These are phyloP conservation scores for Botrytis medusae DNA, from an alignment of 2,329 filamentous ascomycete genomes.

Conservation along the genomic window DNA sequence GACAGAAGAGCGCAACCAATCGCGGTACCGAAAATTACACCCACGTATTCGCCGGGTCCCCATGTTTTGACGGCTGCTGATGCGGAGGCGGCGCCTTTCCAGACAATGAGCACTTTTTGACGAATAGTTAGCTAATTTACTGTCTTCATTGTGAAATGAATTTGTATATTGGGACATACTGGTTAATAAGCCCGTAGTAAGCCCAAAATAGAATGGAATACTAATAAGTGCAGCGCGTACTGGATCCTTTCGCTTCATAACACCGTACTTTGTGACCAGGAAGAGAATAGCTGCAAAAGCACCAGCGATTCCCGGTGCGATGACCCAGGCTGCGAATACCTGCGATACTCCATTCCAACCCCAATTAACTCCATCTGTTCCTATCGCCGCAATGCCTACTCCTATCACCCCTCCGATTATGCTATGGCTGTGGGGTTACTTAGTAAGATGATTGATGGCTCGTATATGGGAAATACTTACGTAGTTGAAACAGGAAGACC, in stretches of 20 bases:
- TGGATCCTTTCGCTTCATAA: slow-evolving; percentile 70
- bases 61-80: slow-evolving; percentile 36
- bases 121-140: slow-evolving; percentile 28
- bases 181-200: slow-evolving; percentile 1
- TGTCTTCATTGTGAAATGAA: slow-evolving; percentile 28
- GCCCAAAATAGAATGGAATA: slow-evolving; percentile 67
- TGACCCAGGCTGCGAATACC: slow-evolving; percentile 66
- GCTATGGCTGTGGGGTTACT: slow-evolving; percentile 50
- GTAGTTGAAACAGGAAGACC: slow-evolving; percentile 73
- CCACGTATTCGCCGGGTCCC: slow-evolving; percentile 39
- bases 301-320: slow-evolving; percentile 68
- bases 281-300: slow-evolving; percentile 68
- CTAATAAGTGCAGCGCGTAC: slow-evolving; percentile 71
- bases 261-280: slow-evolving; percentile 68
- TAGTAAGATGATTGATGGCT: background rate
- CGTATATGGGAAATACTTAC: background rate
- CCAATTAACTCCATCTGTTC: slow-evolving; percentile 63
- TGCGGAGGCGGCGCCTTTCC: slow-evolving; percentile 10
- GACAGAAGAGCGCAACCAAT: slow-evolving; percentile 27
- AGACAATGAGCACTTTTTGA: slow-evolving; percentile 2
- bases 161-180: slow-evolving; percentile 31
- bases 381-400: slow-evolving; percentile 67
- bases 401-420: slow-evolving; percentile 68
- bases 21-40: slow-evolving; percentile 36
- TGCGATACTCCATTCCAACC: slow-evolving; percentile 50